Evolutionary conservation across 2,329 filamentous ascomycete species (phyloP).

Genomic region (Hymenoscyphus salicellus): DNA sequence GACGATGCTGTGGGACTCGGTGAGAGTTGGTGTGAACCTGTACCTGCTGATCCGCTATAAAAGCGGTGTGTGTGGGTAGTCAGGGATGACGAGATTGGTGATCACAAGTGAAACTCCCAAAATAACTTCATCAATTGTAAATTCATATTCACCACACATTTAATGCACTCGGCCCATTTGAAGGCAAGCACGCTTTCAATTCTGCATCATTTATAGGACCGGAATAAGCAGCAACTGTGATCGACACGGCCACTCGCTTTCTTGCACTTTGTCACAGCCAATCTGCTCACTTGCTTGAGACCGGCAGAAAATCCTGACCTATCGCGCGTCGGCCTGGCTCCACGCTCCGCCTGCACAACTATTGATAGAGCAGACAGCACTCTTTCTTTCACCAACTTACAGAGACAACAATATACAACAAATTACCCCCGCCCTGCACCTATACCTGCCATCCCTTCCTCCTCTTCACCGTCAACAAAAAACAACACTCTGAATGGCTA

Average conservation of each 20-base stretch:
- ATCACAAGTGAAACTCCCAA: slow-evolving; percentile 3
- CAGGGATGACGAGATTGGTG: not conserved
- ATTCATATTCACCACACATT: not conserved
- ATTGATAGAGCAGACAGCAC: not conserved
- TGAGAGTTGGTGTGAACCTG: not conserved
- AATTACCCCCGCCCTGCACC: not conserved
- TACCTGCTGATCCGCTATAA: slow-evolving; percentile 10
- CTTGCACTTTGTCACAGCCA: too few relatives aligned
- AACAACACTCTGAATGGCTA: slow-evolving; percentile 31
- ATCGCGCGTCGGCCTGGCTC: not conserved
- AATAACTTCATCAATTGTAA: not conserved
- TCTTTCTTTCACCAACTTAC: not conserved
- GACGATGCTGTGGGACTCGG: not conserved
- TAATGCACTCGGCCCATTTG: not conserved
- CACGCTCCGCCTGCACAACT: not conserved
- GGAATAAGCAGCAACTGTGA: not conserved
- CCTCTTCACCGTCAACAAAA: not conserved
- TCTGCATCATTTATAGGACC: not conserved
- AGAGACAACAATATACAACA: not conserved
- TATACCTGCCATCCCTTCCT: not conserved
- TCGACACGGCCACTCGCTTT: not conserved
- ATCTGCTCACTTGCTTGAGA: too few relatives aligned
- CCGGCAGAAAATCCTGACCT: not conserved
- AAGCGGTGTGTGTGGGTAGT: slow-evolving; percentile 5
- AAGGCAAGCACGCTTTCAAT: not conserved